phyloP scores from a whole-genome alignment of 495 filamentous ascomycete species.

The Hyaloscypha finlandica region DNA sequence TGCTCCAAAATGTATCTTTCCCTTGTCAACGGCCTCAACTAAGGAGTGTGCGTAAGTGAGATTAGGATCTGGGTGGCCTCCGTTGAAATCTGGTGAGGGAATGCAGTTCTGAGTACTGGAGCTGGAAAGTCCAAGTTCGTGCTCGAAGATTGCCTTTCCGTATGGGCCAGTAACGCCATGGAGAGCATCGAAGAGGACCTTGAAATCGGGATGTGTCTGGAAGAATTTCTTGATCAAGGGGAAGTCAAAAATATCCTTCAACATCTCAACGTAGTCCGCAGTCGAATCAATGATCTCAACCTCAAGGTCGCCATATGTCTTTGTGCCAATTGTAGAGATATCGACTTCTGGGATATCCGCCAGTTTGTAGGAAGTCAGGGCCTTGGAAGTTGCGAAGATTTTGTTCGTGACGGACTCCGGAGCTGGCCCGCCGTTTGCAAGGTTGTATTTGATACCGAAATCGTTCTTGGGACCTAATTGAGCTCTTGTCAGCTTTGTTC shows the following conservation, averaged over 20 bases:
- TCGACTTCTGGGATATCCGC: slow-evolving; percentile 85
- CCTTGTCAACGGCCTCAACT: slow-evolving; percentile 89
- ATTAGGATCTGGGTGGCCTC: slow-evolving; percentile 97
- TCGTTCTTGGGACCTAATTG: slow-evolving; percentile 80
- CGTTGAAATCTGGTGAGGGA: slow-evolving; percentile 90
- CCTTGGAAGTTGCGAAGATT: slow-evolving; percentile 89
- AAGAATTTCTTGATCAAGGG: slow-evolving; percentile 92
- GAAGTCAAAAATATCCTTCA: slow-evolving; percentile 99
- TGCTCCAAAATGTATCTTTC: slow-evolving; percentile 91
- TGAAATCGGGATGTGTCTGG: slow-evolving; percentile 81
- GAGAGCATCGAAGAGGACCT: slow-evolving; percentile 93
- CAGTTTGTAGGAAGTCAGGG: slow-evolving; percentile 87
- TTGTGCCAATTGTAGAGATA: slow-evolving; percentile 76
- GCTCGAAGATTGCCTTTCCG: slow-evolving; percentile 89
- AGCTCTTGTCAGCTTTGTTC: background rate
- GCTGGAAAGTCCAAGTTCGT: slow-evolving; percentile 78
- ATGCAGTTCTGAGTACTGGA: slow-evolving; percentile 91
- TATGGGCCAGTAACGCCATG: slow-evolving; percentile 95
- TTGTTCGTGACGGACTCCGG: slow-evolving; percentile 97
- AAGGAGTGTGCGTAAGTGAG: slow-evolving; percentile 96
- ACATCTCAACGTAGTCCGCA: slow-evolving; percentile 87
- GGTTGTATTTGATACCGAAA: slow-evolving; percentile 99
- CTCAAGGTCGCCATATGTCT: slow-evolving; percentile 81
- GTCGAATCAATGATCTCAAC: slow-evolving; percentile 94
- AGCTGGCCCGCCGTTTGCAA: slow-evolving; percentile 91